Base-by-base conservation (phyloP, 441 rosid species). In the Croton laevigatus region DNA sequence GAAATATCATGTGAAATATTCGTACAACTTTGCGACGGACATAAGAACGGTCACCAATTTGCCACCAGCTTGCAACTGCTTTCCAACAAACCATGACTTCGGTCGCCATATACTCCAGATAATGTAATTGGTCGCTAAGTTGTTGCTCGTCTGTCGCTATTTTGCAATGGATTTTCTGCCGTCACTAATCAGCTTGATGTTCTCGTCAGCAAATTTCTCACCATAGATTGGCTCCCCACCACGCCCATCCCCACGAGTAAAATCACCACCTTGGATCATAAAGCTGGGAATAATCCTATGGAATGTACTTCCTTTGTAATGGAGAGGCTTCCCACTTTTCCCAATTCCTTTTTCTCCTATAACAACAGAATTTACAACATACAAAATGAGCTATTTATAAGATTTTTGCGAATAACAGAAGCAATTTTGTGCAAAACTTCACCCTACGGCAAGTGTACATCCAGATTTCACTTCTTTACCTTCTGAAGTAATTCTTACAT, bases 181-280 rank as follows among this genome's bases (percentile, higher is more conserved):
- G n/a, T n/a, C n/a, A n/a, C n/a, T n/a, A n/a, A n/a, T 90, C 67
- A 94, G 71, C 81, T 88, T 86, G 86, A 94, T 92, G 66, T 90
- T 92, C 72, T 92, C 97, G 73, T 92, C 93, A 8, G 85, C 81
- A 84, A 94, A 94, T 85, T 89, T 90, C 79, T 82, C 87, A 48
- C 98, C 98, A 17, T 90, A 94, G 75, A 94, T 89, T 0, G 98
- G 92, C 75, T 94, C 98, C 54, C 98, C 98, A 48, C 98, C 98
- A 76, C 87, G 83, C 66, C 98, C 98, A 42, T 90, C 91, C 0
- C 97, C 96, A 23, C 64, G 90, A 0, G 97, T 91, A 53, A 94
- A 90, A 66, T 94, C 98, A 68, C 98, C 98, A 40, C 98, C 97
- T 49, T 94, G 98, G 22, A 90, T 71, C 98, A 94, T 94, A 78